Evolutionary conservation across 495 filamentous ascomycete genomes (phyloP), one percentile per base, ranked within the genome.

Genomic region (Trichoderma gamsii): DNA sequence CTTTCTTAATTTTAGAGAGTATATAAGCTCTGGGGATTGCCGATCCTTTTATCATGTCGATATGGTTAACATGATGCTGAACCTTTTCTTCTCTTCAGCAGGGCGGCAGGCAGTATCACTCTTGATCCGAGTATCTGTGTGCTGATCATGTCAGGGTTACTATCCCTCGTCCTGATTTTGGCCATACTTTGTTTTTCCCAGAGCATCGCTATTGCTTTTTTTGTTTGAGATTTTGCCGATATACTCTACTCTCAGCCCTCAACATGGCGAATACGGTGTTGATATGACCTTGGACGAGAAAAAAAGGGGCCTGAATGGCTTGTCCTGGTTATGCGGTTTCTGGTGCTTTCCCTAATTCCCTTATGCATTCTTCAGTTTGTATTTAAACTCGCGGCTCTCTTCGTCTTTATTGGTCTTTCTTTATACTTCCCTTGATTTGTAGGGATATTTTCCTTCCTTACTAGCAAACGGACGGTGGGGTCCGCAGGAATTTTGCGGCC

Each of bases 231-330:
- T 12, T 29, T 61, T 61, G 56, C 27, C 56, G 56, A 61, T 61
- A 13, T 61, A 21, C 56, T 21, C 49, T n/a, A 18, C 49, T 32
- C 25, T 32, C 25, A 61, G 12, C 12, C 23, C 12, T 61, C 23
- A 29, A 27, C 56, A 11, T 32, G 56, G 56, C 56, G 56, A 61
- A 61, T 61, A 61, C 56, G 56, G 56, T 61, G 56, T 61, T 61
- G 56, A 27, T 35, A 29, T 61, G 15, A 61, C 27, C 23, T 61
- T 61, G 56, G 56, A 61, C 56, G 56, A 61, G 56, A 61, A 61
- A 61, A 61, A 52, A 61, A 61, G n/a, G 32, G 56, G 27, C 56
- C 6, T n/a, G 27, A 11, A 1, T 2, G 56, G 27, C 56, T 32
- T 61, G 56, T 61, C 56, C 56, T 32, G 23, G 13, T 61, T 61